Percentiles rank a stretch among this genome's conserved stretches.
Evolutionary conservation across 2,329 filamentous ascomycete species (phyloP).

Genomic region (Arachnopeziza araneosa): DNA sequence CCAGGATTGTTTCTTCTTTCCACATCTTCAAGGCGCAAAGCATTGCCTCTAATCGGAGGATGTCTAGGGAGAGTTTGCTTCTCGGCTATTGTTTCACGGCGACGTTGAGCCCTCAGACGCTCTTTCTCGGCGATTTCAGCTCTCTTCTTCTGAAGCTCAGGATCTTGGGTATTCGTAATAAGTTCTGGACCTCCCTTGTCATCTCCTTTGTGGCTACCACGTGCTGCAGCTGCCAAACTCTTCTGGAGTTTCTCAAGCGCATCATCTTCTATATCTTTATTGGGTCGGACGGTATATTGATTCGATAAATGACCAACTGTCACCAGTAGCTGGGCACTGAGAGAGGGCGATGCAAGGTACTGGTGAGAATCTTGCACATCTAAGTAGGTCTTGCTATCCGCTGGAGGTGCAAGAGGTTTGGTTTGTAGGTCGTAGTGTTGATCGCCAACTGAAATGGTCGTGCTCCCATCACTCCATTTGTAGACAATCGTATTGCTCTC

Average conservation of each 20-base stretch:
- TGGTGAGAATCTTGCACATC: constrained; percentile 68
- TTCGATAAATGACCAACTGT: constrained; percentile 72
- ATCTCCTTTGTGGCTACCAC: constrained; percentile 46
- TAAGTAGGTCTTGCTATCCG: constrained; percentile 50
- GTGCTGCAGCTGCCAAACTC: constrained; percentile 59
- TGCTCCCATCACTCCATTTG: constrained; percentile 73
- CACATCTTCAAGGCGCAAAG: constrained; percentile 61
- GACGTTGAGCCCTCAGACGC: constrained; percentile 58
- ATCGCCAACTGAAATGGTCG: constrained; percentile 69
- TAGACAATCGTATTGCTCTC: constrained; percentile 72
- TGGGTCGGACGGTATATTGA: constrained; percentile 63
- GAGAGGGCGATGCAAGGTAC: constrained; percentile 68
- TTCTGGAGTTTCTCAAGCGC: constrained; percentile 64
- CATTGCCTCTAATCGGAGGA: constrained; percentile 45
- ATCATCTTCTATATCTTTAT: constrained; percentile 63
- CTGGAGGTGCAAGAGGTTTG: constrained; percentile 60
- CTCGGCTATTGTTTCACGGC: constrained; percentile 62
- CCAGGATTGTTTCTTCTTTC: constrained; percentile 46
- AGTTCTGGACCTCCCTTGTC: constrained; percentile 58
- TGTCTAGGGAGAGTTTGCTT: constrained; percentile 40
- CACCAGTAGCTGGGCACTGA: constrained; percentile 62
- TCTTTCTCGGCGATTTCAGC: constrained; percentile 73
- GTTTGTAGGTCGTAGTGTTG: constrained; percentile 71
- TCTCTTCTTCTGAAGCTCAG: constrained; percentile 67
- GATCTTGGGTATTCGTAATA: constrained; percentile 65